phyloP scores from a whole-genome alignment of 2,329 filamentous ascomycete genomes.

The Fusarium lateritium region DNA sequence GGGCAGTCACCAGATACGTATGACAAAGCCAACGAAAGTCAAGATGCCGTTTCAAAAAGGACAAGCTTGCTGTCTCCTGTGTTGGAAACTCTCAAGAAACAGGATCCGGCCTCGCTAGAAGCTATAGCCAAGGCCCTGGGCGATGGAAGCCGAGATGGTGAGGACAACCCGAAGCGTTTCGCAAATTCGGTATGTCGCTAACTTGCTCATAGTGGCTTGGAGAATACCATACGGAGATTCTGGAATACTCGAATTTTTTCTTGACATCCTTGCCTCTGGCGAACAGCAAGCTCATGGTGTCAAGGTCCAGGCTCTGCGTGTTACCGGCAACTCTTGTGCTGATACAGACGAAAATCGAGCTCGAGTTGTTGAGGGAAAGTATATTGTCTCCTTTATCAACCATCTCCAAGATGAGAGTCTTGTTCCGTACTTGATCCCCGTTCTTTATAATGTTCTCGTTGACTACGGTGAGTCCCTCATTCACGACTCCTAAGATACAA shows the following conservation, averaged over 20 bases:
- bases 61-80: slow-evolving; percentile 56
- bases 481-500: rapidly evolving
- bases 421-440: slow-evolving; percentile 68
- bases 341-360: slow-evolving; percentile 75
- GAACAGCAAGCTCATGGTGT: slow-evolving; percentile 59
- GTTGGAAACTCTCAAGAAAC: slow-evolving; percentile 56
- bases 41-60: slow-evolving; percentile 44
- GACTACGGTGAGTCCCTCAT: slow-evolving; percentile 67
- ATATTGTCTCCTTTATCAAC: slow-evolving; percentile 63
- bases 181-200: not conserved
- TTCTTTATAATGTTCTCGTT: slow-evolving; percentile 74
- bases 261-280: slow-evolving; percentile 59
- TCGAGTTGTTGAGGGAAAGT: slow-evolving; percentile 65
- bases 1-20: slow-evolving; percentile 46
- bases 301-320: slow-evolving; percentile 68
- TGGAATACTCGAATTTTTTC: slow-evolving; percentile 70
- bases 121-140: slow-evolving; percentile 66
- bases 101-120: slow-evolving; percentile 58
- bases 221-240: slow-evolving; percentile 70
- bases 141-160: slow-evolving; percentile 70
- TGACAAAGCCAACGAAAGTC: slow-evolving; percentile 48
- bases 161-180: slow-evolving; percentile 41
- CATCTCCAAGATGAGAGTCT: slow-evolving; percentile 64
- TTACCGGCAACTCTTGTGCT: slow-evolving; percentile 74
- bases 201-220: slow-evolving; percentile 64